Percentiles rank a stretch among this genome's conserved stretches.
Conservation (phyloP, 2,329 filamentous ascomycete species). For the Talaromyces rugulosus region DNA sequence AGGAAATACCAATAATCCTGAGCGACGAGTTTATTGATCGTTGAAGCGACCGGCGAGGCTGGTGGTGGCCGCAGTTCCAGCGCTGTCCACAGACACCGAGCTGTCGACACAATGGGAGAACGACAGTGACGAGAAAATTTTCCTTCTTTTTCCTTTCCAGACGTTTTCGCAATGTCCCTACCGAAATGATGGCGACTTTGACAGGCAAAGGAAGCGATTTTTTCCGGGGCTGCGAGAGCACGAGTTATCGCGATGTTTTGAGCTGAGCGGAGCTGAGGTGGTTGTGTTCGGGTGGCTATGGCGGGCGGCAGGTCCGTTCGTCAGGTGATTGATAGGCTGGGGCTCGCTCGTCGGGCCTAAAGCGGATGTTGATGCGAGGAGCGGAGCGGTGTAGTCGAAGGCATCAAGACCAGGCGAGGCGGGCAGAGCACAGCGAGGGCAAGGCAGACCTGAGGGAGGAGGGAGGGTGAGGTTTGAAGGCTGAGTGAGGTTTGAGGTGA, state of each 20-base stretch:
- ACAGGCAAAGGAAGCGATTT: too few species aligned
- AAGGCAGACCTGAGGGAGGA: neutral
- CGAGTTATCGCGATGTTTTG: neutral
- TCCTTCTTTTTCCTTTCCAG: neutral
- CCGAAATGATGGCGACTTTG: neutral
- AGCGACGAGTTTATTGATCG: neutral
- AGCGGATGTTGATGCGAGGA: neutral
- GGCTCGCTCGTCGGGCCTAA: neutral
- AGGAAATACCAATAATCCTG: neutral
- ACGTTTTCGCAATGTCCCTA: neutral
- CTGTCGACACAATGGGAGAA: neutral
- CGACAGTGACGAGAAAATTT: neutral
- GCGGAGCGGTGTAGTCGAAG: neutral
- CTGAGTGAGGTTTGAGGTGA: neutral
- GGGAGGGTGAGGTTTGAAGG: neutral
- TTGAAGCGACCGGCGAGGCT: neutral
- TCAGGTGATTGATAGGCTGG: neutral
- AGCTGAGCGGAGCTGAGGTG: slow-evolving; percentile 1
- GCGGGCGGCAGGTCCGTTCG: neutral
- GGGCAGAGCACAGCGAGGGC: neutral
- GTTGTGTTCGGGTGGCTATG: neutral
- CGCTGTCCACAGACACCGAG: neutral
- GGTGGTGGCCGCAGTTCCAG: neutral
- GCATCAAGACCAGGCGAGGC: neutral
- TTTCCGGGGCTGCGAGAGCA: neutral